phyloP scores from a whole-genome alignment of 495 filamentous ascomycete genomes.

The Xanthoparmelia taractica region DNA sequence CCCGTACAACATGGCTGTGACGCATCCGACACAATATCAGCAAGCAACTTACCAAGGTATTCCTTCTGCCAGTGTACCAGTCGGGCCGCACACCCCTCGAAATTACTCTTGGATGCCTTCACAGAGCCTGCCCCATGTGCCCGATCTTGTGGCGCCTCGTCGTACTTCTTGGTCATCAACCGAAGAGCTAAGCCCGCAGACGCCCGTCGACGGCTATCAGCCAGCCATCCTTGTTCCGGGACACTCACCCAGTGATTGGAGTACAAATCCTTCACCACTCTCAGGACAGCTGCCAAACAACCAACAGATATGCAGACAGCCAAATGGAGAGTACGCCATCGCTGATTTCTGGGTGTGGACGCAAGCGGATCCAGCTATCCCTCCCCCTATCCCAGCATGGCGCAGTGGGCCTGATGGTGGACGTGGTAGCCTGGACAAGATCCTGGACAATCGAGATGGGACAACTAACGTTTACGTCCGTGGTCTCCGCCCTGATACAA shows the following conservation, averaged over 20 bases:
- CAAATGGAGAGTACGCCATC: slow-evolving; percentile 48
- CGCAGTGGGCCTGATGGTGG: slow-evolving; percentile 56
- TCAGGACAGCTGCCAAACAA: slow-evolving; percentile 41
- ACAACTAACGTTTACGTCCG: slow-evolving; percentile 97
- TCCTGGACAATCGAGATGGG: slow-evolving; percentile 77
- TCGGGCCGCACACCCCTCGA: slow-evolving; percentile 27
- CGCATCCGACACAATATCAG: slow-evolving; percentile 18
- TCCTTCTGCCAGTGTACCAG: slow-evolving; percentile 1
- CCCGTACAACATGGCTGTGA: slow-evolving; percentile 20
- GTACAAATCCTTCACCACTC: slow-evolving; percentile 56
- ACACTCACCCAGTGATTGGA: slow-evolving; percentile 47
- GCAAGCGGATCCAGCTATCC: slow-evolving; percentile 69
- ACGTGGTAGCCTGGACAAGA: slow-evolving; percentile 68
- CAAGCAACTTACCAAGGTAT: slow-evolving; percentile 18
- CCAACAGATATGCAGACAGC: slow-evolving; percentile 42
- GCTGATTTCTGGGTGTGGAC: slow-evolving; percentile 64
- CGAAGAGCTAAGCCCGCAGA: slow-evolving; percentile 56
- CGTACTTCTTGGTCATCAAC: slow-evolving; percentile 62
- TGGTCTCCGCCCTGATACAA: slow-evolving; percentile 86
- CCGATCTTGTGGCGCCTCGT: slow-evolving; percentile 49
- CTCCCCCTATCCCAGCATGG: slow-evolving; percentile 79
- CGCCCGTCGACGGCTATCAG: slow-evolving; percentile 47
- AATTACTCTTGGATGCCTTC: slow-evolving; percentile 38
- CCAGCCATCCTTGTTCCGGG: slow-evolving; percentile 49
- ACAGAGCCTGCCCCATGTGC: slow-evolving; percentile 44